Conservation (phyloP, 1,284 basidiomycete genomes). For the Tilletia horrida region DNA sequence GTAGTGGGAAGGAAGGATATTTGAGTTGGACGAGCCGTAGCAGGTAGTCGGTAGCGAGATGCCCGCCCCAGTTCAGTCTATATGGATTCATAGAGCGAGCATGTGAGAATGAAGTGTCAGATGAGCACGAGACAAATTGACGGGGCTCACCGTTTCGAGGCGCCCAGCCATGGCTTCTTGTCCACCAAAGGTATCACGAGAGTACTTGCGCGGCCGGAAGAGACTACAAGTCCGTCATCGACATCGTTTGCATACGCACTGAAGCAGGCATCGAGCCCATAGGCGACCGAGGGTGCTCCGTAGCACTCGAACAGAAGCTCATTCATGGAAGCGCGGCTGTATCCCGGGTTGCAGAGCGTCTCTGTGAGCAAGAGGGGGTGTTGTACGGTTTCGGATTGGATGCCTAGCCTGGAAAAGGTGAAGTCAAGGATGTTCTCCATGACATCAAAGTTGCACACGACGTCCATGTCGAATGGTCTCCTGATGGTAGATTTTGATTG, state of each 20-base stretch:
- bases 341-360: conserved; percentile 79
- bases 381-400: conserved; percentile 70
- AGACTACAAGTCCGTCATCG: conserved; percentile 44
- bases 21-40: conserved; percentile 91
- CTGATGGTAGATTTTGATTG: conserved; percentile 40
- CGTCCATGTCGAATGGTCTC: conserved; percentile 48
- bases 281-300: conserved; percentile 77
- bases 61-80: conserved; percentile 89
- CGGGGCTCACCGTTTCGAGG: conserved; percentile 37
- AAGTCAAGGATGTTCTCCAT: conserved; percentile 90
- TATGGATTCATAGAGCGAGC: not conserved
- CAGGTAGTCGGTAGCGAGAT: conserved; percentile 84
- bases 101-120: not conserved
- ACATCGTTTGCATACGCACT: conserved; percentile 66
- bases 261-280: conserved; percentile 87
- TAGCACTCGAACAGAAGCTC: conserved; percentile 97
- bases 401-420: conserved; percentile 79
- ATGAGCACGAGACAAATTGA: not conserved
- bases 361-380: conserved; percentile 95
- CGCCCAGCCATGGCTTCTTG: conserved; percentile 43
- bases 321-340: conserved; percentile 84
- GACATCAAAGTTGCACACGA: conserved; percentile 50
- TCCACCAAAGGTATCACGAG: conserved; percentile 44
- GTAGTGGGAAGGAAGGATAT: conserved; percentile 77
- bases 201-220: conserved; percentile 42